Evolutionary conservation across 805 yeast species (phyloP), one percentile per base, ranked within the genome.

Genomic region (Candida michaelii): DNA sequence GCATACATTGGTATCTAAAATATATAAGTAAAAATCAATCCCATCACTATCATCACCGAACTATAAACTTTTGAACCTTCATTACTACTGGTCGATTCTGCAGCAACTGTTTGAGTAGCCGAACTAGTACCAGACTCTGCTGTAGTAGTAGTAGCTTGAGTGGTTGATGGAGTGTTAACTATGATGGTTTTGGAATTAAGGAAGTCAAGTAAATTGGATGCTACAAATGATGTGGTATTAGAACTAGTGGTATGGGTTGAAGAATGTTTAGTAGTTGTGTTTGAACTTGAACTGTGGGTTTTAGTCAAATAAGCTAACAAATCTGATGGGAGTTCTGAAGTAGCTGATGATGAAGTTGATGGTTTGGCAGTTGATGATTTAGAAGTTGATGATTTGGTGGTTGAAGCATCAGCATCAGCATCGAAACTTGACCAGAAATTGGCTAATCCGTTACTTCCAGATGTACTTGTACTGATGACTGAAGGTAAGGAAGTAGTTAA

Each of bases 401-500:
- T n/a, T 37, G 12, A 12, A 11, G 30, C 25, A 6, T 39, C 14
- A 21, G 30, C 36, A 16, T 15, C 30, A 15, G 30, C 18, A 23
- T 42, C 29, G 16, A 46, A 46, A 30, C 49, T 46, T 17, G 18
- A 17, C 49, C 49, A 46, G 36, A 46, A 46, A 2, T n/a, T 33
- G 10, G 16, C 39, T 12, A 36, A 24, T 12, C 39, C 39, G 17
- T 29, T 13, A 17, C 19, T 32, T 12, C 25, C 35, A 32, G 9
- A 12, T 14, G 15, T 16, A 14, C 10, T 13, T 10, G 42, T 14
- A 10, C 15, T n/a, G 15, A 35, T 18, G 3, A 4, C 29, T 12
- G 29, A 5, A 8, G 35, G 27, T 18, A 30, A 18, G 5, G 35
- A 19, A n/a, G 36, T 24, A 3, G 30, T 13, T 17, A 19, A 14